Conservation (phyloP, 305 asterid species). For the Solanum chacoense region DNA sequence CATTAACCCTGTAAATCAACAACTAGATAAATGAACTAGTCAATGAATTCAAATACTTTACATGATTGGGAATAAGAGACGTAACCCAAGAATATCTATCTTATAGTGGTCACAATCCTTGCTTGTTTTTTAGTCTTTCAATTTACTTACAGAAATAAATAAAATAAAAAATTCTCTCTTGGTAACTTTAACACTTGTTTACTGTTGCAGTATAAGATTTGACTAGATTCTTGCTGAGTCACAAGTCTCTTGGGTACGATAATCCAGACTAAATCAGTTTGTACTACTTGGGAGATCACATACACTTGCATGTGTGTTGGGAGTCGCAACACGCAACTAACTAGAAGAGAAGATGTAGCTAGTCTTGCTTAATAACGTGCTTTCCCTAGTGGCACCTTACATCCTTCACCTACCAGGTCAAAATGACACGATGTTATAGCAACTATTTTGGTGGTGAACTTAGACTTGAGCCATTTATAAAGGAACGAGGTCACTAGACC, state of each 20-base stretch:
- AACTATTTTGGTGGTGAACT: neutral
- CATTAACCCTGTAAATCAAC: neutral
- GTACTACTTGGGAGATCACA: neutral
- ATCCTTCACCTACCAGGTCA: neutral
- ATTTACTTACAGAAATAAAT: neutral
- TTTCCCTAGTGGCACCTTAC: neutral
- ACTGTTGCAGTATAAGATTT: neutral
- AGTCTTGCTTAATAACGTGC: neutral
- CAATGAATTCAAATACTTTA: neutral
- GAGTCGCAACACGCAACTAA: neutral
- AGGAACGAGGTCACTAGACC: neutral
- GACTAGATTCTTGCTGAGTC: neutral
- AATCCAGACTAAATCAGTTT: neutral
- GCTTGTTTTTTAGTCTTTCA: neutral
- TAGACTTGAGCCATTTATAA: neutral
- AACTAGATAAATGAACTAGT: neutral
- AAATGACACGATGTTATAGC: neutral
- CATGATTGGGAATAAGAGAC: neutral
- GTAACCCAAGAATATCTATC: neutral
- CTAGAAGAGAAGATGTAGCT: neutral
- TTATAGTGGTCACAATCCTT: neutral
- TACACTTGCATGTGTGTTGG: neutral
- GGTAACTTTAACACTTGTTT: neutral
- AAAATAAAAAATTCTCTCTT: neutral
- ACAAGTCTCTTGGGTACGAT: neutral